Evolutionary conservation across 208 protist genomes (phyloP), one percentile per base, ranked within the genome.

Genomic region (Leishmania tropica): DNA sequence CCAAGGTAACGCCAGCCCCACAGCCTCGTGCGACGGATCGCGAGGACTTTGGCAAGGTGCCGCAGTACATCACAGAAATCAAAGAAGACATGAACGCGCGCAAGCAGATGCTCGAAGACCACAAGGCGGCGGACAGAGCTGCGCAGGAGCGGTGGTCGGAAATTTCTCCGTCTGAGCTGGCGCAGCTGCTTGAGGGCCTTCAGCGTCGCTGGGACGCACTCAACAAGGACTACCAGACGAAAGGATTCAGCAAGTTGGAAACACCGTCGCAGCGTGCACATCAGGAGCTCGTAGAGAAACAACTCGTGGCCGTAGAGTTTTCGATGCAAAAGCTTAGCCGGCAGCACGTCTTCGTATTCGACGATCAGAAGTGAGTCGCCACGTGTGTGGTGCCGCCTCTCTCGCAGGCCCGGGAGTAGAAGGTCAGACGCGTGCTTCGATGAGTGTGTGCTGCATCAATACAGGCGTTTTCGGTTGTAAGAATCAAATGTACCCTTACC

Each of bases 201-300:
- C 96, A 98, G 82, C 87, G 88, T 24, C 93, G 96, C 35, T 99
- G 97, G 96, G 96, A 97, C 40, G 60, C 77, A 0, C 64, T 98
- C 24, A 98, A 98, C 88, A 95, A 95, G 73, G 90, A 97, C 72
- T 99, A 98, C 81, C 98, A 99, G 84, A 95, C 95, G 28, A 93
- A 96, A 71, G 94, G 94, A 37, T 98, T 99, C 88, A 96, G 91
- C 75, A 97, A 95, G 65, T 80, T 98, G 64, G 89, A 98, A 85
- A 98, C 95, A 40, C 92, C 92, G 0, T 97, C 92, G n/a, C 92
- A 98, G 83, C 94, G 94, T 77, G 70, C 87, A 42, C 87, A 94
- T 40, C 93, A 97, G 48, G 95, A 97, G 80, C 78, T 81, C 19
- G 42, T 98, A 51, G 95, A 98, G 79, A 91, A 91, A 68, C 88